These are phyloP conservation scores for Eucalyptus decipiens DNA, from an alignment of 345 rosid species.

Conservation along the genomic window DNA sequence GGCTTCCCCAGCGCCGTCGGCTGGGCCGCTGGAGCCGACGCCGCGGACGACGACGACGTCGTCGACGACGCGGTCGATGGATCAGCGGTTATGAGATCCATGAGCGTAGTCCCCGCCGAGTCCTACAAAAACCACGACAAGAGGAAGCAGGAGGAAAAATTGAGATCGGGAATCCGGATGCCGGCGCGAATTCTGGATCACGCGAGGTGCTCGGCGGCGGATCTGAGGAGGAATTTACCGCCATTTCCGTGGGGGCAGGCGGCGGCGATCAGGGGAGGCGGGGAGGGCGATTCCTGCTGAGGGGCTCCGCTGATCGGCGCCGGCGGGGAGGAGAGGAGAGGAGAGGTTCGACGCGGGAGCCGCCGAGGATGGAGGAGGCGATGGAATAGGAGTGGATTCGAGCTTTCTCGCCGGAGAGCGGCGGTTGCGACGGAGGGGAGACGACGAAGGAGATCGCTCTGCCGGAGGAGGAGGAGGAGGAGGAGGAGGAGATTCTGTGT, in stretches of 20 bases:
- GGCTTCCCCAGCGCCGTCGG: constrained; percentile 22
- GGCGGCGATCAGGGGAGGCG: background rate
- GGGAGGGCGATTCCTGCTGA: background rate
- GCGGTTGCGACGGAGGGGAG: background rate
- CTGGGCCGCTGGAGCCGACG: constrained; percentile 11
- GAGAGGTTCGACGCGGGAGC: background rate
- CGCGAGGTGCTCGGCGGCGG: background rate
- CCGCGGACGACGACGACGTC: constrained; percentile 14
- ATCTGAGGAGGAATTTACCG: background rate
- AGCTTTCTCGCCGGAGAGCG: background rate
- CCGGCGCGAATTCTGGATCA: background rate
- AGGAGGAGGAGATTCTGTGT: background rate
- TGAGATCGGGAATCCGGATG: background rate
- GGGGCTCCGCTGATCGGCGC: background rate
- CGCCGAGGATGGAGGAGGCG: background rate
- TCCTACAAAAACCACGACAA: constrained; percentile 24
- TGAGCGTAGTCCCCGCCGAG: constrained; percentile 79
- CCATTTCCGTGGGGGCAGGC: background rate
- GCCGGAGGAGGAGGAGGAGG: background rate
- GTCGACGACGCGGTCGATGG: constrained; percentile 31
- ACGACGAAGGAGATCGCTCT: background rate
- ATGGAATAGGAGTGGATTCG: background rate
- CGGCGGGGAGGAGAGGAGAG: background rate
- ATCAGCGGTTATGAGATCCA: constrained; percentile 98
- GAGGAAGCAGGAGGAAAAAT: background rate